A percentile compares a stretch with the other conserved stretches of the same genome.
Conservation (phyloP, 352 stramenopile genomes). For the Globisporangium sylvaticum region DNA sequence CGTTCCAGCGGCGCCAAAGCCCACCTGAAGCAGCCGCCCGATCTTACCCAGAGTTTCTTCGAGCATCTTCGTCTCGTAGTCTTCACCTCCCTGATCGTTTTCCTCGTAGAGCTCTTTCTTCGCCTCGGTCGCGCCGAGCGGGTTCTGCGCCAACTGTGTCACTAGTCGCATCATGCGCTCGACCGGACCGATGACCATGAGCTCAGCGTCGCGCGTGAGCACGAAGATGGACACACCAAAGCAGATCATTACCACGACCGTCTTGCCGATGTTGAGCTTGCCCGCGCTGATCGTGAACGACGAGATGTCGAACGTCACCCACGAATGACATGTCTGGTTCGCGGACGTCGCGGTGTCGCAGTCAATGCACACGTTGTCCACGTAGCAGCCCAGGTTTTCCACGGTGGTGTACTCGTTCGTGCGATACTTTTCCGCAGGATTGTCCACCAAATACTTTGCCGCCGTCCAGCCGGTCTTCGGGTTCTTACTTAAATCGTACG, state of each 20-base stretch:
- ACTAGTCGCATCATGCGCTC: slow-evolving; percentile 93
- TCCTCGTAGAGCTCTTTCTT: slow-evolving; percentile 74
- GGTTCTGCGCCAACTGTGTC: slow-evolving; percentile 65
- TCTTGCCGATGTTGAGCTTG: slow-evolving; percentile 82
- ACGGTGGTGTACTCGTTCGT: slow-evolving; percentile 55
- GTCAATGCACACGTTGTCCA: slow-evolving; percentile 55
- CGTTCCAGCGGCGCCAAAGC: slow-evolving; percentile 95
- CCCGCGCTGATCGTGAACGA: slow-evolving; percentile 30
- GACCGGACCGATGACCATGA: slow-evolving; percentile 95
- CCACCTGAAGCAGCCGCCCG: slow-evolving; percentile 92
- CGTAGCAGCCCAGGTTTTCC: slow-evolving; percentile 68
- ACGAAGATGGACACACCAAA: slow-evolving; percentile 89
- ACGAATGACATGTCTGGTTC: slow-evolving; percentile 52
- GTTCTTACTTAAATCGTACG: slow-evolving; percentile 44
- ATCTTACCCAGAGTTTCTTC: slow-evolving; percentile 95
- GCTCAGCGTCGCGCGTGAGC: slow-evolving; percentile 92
- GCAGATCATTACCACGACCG: slow-evolving; percentile 89
- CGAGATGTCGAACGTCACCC: slow-evolving; percentile 76
- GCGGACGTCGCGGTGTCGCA: slow-evolving; percentile 29
- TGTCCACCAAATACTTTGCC: slow-evolving; percentile 36
- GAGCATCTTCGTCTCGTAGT: slow-evolving; percentile 96
- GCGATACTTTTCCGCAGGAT: slow-evolving; percentile 40
- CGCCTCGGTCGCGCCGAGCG: slow-evolving; percentile 59
- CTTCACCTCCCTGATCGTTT: slow-evolving; percentile 52
- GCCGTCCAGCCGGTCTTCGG: slow-evolving; percentile 73